Base-by-base conservation (phyloP, 371 early-diverging fungal species). In the Capniomyces stellatus region DNA sequence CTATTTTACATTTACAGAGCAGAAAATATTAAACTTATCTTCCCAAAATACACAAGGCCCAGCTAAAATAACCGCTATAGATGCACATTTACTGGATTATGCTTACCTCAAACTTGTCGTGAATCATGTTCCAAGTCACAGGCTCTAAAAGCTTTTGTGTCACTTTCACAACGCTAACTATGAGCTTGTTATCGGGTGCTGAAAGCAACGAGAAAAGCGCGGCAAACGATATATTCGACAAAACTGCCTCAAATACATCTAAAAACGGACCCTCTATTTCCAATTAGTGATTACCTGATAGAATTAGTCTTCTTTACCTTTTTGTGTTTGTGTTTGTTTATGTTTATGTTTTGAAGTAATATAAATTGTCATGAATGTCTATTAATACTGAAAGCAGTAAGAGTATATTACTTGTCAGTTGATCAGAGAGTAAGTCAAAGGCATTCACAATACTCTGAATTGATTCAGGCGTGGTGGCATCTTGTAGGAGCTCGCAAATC, bases 161-260 rank as follows among this genome's bases (percentile, higher is more conserved):
- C 21, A 65, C 57, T 23, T 57, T 58, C 19, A 60, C 59, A 24
- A 67, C 67, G 0, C 48, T 53, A 10, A 54, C 62, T 15, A 67
- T 62, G 42, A 67, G 55, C 53, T 35, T 54, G 54, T 66, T 67
- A 58, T 65, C 62, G 1, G 66, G 66, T 4, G 62, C 62, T 1
- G 65, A 51, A 41, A 67, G 54, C 57, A 67, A 54, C 21, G 67
- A 61, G 28, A 67, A 67, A 41, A 67, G 44, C 18, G 61, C 66
- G 1, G 62, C 51, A 39, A 67, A 65, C 4, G 67, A 65, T 2
- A 67, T 67, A 41, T 55, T 61, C 48, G 60, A 58, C 30, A 67
- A 48, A 4, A 60, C 60, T n/a, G 62, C 55, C 46, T 62, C 67
- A 52, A 64, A 67, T 15, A 67, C 64, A 56, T 62, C 62, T 23